Conservation (phyloP, 2,329 filamentous ascomycete species). For the Arthrobotrys pseudoclavata region DNA sequence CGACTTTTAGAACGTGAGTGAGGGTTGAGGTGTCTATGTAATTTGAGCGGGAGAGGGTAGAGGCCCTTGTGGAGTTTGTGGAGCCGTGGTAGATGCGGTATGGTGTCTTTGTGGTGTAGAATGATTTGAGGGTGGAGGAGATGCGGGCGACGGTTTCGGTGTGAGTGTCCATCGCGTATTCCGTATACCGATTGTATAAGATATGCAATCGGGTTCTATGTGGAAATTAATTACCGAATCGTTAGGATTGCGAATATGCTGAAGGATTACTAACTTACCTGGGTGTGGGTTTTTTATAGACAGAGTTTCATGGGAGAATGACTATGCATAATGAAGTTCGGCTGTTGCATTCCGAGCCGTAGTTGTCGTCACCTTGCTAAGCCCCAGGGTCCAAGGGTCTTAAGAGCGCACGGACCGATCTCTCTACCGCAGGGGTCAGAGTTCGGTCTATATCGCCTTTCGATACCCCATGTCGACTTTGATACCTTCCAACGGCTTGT, state of each 20-base stretch:
- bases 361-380: slow-evolving; percentile 11
- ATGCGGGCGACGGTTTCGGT: slow-evolving; percentile 68
- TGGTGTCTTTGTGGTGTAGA: slow-evolving; percentile 69
- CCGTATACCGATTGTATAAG: neutral
- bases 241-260: neutral
- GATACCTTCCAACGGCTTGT: neutral
- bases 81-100: slow-evolving; percentile 74
- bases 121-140: slow-evolving; percentile 68
- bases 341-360: slow-evolving; percentile 27
- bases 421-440: neutral
- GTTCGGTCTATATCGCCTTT: neutral
- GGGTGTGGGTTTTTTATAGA: slow-evolving; percentile 7
- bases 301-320: neutral
- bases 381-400: neutral
- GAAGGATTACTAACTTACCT: neutral
- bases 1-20: slow-evolving; percentile 68
- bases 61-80: slow-evolving; percentile 71
- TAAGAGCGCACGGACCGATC: neutral
- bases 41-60: slow-evolving; percentile 66
- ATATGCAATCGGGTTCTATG: neutral
- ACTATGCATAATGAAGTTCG: neutral
- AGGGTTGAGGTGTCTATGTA: slow-evolving; percentile 70
- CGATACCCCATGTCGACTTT: neutral
- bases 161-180: slow-evolving; percentile 64
- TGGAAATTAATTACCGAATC: neutral